Evolutionary conservation across 192 early-diverging fungal genomes (phyloP), one percentile per base, ranked within the genome.

Genomic region (Coemansia sp.): DNA sequence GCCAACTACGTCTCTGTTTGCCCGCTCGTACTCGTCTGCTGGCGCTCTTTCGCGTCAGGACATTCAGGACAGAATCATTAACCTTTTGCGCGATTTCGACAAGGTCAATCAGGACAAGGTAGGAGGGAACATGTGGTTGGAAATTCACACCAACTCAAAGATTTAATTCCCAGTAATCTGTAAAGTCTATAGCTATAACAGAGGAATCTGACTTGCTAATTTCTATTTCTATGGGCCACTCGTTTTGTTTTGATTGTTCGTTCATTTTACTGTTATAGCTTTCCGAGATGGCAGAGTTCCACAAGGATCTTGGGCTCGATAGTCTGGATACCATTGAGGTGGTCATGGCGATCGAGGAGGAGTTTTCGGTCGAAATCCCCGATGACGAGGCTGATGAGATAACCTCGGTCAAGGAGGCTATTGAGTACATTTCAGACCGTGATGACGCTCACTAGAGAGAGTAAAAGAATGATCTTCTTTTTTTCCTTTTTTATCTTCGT

Each of bases 341-440:
- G 60, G 95, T 96, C 61, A 98, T 99, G 95, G 96, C 96, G 63
- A 91, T 99, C 67, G 97, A 99, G 84, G 97, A 99, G 76, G 97
- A 99, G 83, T 99, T 99, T 84, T 94, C 92, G 73, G 90, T 99
- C 64, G 98, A 99, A 84, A 92, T 99, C 74, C 90, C 94, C 59
- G 98, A 99, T 72, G 91, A 93, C 80, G 96, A 95, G 68, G 95
- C 96, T 55, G 98, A 99, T 80, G 89, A 94, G 74, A 98, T 99
- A 85, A 85, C 90, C 77, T 94, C 89, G 55, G 88, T 93, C 32
- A 83, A 87, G 63, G 88, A 96, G 71, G 98, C 98, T 56, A 88
- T 96, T 32, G 94, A 97, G 22, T 92, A 90, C 74, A 90, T 94
- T 74, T 65, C 83, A 61, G 74, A 86, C 68, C 86, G 88, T 57